These are phyloP conservation scores for Hyphodiscus sp. DNA, from an alignment of 2,329 filamentous ascomycete genomes.

Conservation along the genomic window DNA sequence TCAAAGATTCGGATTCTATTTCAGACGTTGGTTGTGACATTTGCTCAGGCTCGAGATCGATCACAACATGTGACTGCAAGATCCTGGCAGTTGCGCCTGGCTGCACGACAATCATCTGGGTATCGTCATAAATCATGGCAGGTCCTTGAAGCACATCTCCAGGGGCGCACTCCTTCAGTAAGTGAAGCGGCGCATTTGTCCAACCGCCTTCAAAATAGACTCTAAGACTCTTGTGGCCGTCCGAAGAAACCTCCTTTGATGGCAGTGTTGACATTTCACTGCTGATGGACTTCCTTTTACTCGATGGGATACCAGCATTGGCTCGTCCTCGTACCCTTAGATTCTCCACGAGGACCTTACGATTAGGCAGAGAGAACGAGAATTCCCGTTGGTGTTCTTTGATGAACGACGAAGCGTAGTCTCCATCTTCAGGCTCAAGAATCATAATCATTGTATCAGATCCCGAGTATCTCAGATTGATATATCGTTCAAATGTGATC, in stretches of 20 bases:
- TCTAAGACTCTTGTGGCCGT: slow-evolving; percentile 2
- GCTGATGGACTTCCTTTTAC: slow-evolving; percentile 7
- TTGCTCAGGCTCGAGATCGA: slow-evolving; percentile 43
- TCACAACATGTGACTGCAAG: slow-evolving; percentile 77
- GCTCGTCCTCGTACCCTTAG: slow-evolving; percentile 64
- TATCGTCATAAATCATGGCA: slow-evolving; percentile 78
- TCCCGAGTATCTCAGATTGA: slow-evolving; percentile 85
- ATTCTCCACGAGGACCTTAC: slow-evolving; percentile 83
- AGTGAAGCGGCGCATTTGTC: slow-evolving; percentile 8
- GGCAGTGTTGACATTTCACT: slow-evolving; percentile 1
- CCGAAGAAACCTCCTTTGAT: background rate
- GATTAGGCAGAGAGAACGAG: slow-evolving; percentile 66
- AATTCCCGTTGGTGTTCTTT: slow-evolving; percentile 86
- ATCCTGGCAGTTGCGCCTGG: slow-evolving; percentile 64
- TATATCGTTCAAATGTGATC: slow-evolving; percentile 82
- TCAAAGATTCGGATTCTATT: slow-evolving; percentile 41
- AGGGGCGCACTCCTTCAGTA: slow-evolving; percentile 60
- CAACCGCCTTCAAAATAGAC: slow-evolving; percentile 12
- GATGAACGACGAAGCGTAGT: slow-evolving; percentile 75
- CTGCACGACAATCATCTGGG: slow-evolving; percentile 84
- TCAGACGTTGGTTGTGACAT: slow-evolving; percentile 20
- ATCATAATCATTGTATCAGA: slow-evolving; percentile 88
- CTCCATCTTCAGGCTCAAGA: slow-evolving; percentile 58
- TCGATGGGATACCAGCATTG: background rate
- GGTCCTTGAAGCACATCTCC: slow-evolving; percentile 70